Evolutionary conservation across 176 grass and related monocot species (phyloP), one percentile per base, ranked within the genome.

Genomic region (Oryza nivara): DNA sequence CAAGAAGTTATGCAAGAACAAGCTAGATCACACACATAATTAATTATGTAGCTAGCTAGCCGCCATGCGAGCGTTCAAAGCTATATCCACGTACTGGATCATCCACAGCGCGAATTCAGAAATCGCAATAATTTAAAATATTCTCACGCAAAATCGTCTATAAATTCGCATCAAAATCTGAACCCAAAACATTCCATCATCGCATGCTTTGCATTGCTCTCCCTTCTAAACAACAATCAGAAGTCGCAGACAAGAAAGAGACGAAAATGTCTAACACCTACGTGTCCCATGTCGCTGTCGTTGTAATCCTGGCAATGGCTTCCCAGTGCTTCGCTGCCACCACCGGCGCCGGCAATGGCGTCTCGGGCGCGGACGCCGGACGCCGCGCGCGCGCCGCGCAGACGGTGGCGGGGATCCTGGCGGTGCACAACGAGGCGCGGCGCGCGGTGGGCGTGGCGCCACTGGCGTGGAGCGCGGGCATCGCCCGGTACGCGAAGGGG

Each of bases 351-450:
- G 65, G 16, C 1, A 22, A 8, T 47, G 5, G 3, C 26, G 6
- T 10, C 35, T 6, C 25, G 11, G 70, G 19, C 11, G 1, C 45
- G 0, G 73, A 84, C 35, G 17, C 19, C 5, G 48, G 2, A 1
- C 86, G 45, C 40, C 76, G 40, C 20, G 87, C 38, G 6, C 71
- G 87, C 1, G 64, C 70, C 20, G 10, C 44, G 14, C 83, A 64
- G 11, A 80, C 32, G 1, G 45, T 78, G 4, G 15, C 20, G 1
- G 78, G 81, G 25, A 54, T 93, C 72, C 28, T 93, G 20, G 17
- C 63, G 4, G 60, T 52, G 66, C 91, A 92, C 88, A 92, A 92
- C 77, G 77, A 14, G 17, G 84, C 84, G 16, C 70, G 91, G 77
- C 60, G 2, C 46, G 30, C 3, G n/a, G 84, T 92, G 43, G 88